Base-by-base conservation (phyloP, 768 basidiomycete genomes). In the Lentinula lateritia region DNA sequence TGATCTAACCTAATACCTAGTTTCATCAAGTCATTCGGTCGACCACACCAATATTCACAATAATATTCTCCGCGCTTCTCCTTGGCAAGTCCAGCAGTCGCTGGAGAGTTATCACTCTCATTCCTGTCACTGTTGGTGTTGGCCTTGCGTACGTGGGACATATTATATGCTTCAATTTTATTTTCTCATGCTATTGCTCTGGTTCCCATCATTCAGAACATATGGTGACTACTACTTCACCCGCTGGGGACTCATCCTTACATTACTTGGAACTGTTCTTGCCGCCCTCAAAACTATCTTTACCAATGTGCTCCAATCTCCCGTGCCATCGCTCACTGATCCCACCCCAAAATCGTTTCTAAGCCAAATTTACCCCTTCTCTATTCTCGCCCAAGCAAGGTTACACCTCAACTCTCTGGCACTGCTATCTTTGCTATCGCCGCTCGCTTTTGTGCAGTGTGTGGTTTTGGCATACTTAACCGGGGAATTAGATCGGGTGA, bases 1-100 rank as follows among this genome's bases (percentile, higher is more conserved):
- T 16, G 48, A 28, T 50, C 6, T 59, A 32, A 8, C 38, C 36
- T 16, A 43, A 23, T 18, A 45, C 32, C 0, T 64, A 97, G 94
- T 97, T 99, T 70, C 97, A 98, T 72, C 96, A 98, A 79, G 93
- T 98, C 60, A 88, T 98, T 41, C 90, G 97, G 34, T 92, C 95
- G 5, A 84, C 91, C 18, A 90, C 96, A 0, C 96, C 97, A 0
- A 81, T 98, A 55, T 98, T 98, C 77, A 95, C 92, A 23, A 88
- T 97, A 66, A 56, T 87, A 41, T 81, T 98, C 58, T 87, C 94
- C 0, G 77, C 81, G 57, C 62, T 87, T n/a, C 70, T 98, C 41
- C 82, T 93, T 38, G 81, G 84, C 52, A 76, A 82, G 7, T 78
- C 76, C 6, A 83, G 86, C 66, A 89, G 82, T 65, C 76, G 73